Percentiles rank a stretch among this genome's conserved stretches.
Conservation (phyloP, 2,329 filamentous ascomycete genomes). For the Pseudogymnoascus sp. region DNA sequence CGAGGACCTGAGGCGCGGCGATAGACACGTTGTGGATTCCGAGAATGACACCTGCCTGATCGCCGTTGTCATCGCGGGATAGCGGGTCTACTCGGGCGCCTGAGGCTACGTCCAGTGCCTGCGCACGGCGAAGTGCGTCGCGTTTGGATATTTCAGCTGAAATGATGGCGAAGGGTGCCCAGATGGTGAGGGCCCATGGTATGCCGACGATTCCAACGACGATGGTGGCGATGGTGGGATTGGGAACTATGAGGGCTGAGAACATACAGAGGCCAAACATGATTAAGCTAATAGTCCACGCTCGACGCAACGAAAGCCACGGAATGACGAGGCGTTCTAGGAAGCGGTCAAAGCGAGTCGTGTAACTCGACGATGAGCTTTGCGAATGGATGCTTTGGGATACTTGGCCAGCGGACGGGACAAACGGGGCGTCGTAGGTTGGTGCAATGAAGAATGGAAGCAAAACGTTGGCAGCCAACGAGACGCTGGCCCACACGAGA, state of each 20-base stretch:
- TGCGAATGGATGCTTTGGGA: conserved; percentile 24
- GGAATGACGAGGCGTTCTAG: conserved; percentile 64
- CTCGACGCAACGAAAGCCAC: conserved; percentile 75
- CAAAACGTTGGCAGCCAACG: conserved; percentile 70
- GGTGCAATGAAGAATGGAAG: conserved; percentile 80
- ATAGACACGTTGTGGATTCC: conserved; percentile 96
- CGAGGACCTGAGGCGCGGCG: conserved; percentile 82
- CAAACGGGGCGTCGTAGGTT: conserved; percentile 49
- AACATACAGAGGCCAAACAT: conserved; percentile 77
- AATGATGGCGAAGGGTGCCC: conserved; percentile 94
- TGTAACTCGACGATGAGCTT: conserved; percentile 20
- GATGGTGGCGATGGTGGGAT: conserved; percentile 61
- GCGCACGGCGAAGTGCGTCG: conserved; percentile 53
- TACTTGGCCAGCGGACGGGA: conserved; percentile 24
- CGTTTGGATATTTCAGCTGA: conserved; percentile 82
- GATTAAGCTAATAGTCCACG: conserved; percentile 80
- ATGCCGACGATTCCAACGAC: conserved; percentile 78
- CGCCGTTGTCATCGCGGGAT: conserved; percentile 12
- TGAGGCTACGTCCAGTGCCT: conserved; percentile 30
- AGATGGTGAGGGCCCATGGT: conserved; percentile 86
- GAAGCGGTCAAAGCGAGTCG: conserved; percentile 26
- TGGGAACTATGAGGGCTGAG: conserved; percentile 69
- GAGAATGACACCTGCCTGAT: conserved; percentile 59
- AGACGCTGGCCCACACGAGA: conserved; percentile 79
- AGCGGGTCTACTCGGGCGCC: conserved; percentile 25